Conservation (phyloP, 2,329 filamentous ascomycete genomes). For the Pyricularia grisea region DNA sequence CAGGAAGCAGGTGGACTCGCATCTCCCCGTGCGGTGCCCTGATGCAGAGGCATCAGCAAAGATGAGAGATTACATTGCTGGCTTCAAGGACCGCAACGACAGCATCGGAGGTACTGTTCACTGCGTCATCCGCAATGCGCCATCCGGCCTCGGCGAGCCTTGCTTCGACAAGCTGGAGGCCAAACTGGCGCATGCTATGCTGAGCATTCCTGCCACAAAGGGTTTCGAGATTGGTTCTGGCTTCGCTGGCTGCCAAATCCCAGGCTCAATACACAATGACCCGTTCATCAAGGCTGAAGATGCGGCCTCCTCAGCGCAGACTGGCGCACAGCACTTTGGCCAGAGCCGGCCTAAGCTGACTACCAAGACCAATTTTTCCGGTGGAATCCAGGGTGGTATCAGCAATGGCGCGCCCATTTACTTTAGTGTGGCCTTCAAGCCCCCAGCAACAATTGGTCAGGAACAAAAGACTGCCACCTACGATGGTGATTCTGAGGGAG, state of each 20-base stretch:
- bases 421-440: constrained; percentile 93
- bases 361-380: constrained; percentile 90
- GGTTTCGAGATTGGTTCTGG: constrained; percentile 93
- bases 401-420: constrained; percentile 89
- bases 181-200: constrained; percentile 83
- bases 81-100: constrained; percentile 69
- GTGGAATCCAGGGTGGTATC: constrained; percentile 92
- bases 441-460: constrained; percentile 84
- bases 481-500: constrained; percentile 58
- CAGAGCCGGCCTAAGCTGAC: constrained; percentile 51
- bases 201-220: constrained; percentile 90
- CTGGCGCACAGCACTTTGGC: neutral
- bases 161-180: constrained; percentile 96
- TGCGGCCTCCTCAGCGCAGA: neutral
- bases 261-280: constrained; percentile 89
- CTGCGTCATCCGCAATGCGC: constrained; percentile 81
- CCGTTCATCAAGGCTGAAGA: constrained; percentile 48
- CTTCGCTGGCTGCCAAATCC: constrained; percentile 77
- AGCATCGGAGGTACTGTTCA: constrained; percentile 93
- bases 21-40: constrained; percentile 83
- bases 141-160: constrained; percentile 82
- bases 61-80: constrained; percentile 74
- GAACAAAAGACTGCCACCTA: constrained; percentile 79
- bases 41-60: constrained; percentile 50
- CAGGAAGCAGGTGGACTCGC: constrained; percentile 69